Conservation (phyloP, 192 early-diverging fungal genomes). For the Coemansia sp. region DNA sequence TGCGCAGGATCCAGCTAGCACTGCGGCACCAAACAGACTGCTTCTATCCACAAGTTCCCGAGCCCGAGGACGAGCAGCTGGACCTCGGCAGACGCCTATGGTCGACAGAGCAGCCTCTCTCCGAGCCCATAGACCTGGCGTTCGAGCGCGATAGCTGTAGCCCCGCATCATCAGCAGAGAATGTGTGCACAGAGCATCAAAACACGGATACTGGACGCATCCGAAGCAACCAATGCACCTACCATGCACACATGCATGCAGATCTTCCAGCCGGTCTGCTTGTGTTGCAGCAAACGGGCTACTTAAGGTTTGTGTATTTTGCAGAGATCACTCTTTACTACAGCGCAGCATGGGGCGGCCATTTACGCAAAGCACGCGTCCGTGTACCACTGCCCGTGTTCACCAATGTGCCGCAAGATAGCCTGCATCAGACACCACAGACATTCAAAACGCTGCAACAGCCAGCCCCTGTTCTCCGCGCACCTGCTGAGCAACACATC, state of each 20-base stretch:
- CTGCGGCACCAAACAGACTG: slow-evolving; percentile 43
- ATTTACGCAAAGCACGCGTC: slow-evolving; percentile 8
- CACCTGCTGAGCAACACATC: not conserved
- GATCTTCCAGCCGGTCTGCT: slow-evolving; percentile 11
- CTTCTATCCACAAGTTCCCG: slow-evolving; percentile 43
- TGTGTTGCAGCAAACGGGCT: slow-evolving; percentile 35
- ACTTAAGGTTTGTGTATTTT: slow-evolving; percentile 28
- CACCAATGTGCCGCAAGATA: slow-evolving; percentile 22
- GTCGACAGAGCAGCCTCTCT: slow-evolving; percentile 16
- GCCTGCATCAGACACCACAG: no score
- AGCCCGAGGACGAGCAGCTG: slow-evolving; percentile 42
- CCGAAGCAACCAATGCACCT: slow-evolving; percentile 11
- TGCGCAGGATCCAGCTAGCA: slow-evolving; percentile 26
- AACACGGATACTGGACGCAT: slow-evolving; percentile 10
- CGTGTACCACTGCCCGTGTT: slow-evolving; percentile 32
- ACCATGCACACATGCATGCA: slow-evolving; percentile 24
- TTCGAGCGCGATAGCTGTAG: slow-evolving; percentile 49
- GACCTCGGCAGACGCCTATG: slow-evolving; percentile 42
- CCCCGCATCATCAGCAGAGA: slow-evolving; percentile 12
- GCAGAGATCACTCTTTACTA: slow-evolving; percentile 18
- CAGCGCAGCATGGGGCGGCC: slow-evolving; percentile 30
- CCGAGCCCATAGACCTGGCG: slow-evolving; percentile 10
- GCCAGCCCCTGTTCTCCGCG: not conserved
- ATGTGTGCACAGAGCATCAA: slow-evolving; percentile 29
- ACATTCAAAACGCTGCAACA: no score